A percentile compares a stretch with the other conserved stretches of the same genome.
Evolutionary conservation across 23 red algal species (phyloP).

Genomic region (Gracilaria domingensis): DNA sequence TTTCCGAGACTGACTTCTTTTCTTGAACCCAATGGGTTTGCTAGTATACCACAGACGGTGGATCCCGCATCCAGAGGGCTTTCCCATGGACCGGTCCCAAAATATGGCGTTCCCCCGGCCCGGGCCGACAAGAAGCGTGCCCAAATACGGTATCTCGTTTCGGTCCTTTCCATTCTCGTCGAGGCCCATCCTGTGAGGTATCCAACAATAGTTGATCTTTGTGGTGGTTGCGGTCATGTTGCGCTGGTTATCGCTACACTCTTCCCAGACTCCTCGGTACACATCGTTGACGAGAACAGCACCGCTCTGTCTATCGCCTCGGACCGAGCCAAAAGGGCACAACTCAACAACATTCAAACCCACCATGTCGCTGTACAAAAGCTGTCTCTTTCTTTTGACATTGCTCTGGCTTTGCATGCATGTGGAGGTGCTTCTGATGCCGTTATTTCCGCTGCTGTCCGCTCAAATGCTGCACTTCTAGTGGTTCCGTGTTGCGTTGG

Average conservation of each 20-base stretch:
- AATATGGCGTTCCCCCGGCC: constrained; percentile 50
- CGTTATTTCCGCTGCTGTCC: constrained; percentile 32
- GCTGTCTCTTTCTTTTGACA: constrained; percentile 55
- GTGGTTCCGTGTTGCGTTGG: constrained; percentile 74
- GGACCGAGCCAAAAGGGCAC: constrained; percentile 35
- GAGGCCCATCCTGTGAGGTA: neutral
- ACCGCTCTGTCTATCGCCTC: constrained; percentile 57
- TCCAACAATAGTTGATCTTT: constrained; percentile 65
- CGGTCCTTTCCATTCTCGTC: constrained; percentile 18
- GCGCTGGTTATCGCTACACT: constrained; percentile 57
- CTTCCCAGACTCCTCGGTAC: constrained; percentile 37
- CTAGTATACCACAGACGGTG: constrained; percentile 14
- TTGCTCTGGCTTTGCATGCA: constrained; percentile 71
- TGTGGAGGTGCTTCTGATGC: constrained; percentile 73
- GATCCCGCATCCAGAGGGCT: constrained; percentile 53
- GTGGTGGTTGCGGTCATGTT: constrained; percentile 78
- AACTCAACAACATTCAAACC: constrained; percentile 41
- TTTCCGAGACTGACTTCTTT: neutral
- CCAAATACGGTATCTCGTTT: constrained; percentile 41
- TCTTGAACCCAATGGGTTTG: neutral
- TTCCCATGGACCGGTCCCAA: too few relatives aligned
- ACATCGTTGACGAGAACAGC: constrained; percentile 48
- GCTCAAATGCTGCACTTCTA: constrained; percentile 46
- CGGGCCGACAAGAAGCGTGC: constrained; percentile 48
- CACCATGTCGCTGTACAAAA: constrained; percentile 29